phyloP scores from a whole-genome alignment of 257 asterid species.

The Solanum ahanhuiri region DNA sequence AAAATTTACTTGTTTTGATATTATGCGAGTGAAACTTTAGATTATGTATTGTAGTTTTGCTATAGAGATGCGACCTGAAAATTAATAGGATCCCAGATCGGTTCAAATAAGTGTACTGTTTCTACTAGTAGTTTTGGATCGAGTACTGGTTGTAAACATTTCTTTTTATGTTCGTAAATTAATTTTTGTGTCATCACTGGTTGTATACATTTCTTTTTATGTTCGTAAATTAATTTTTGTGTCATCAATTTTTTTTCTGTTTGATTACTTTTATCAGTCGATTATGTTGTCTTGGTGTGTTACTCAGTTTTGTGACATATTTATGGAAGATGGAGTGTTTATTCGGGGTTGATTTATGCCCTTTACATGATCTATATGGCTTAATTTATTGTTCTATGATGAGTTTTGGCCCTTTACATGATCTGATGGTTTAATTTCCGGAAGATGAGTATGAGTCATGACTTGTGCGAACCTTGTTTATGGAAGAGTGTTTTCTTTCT shows the following conservation, averaged over 20 bases:
- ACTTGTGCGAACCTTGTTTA: background rate
- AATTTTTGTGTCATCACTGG: no score
- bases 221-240: no score
- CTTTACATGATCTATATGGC: no score
- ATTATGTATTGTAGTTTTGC: background rate
- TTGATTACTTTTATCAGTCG: background rate
- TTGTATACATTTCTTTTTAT: no score
- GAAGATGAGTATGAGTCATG: background rate
- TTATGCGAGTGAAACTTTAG: background rate
- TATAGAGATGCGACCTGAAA: background rate
- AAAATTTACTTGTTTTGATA: background rate
- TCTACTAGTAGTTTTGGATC: background rate
- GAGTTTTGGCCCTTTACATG: background rate
- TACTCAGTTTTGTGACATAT: background rate
- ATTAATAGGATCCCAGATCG: background rate
- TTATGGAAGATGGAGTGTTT: no score
- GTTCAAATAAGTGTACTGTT: background rate
- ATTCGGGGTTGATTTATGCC: no score
- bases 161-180: no score
- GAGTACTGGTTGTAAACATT: no score
- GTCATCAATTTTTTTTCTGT: background rate
- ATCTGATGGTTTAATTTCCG: no score
- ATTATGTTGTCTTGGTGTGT: background rate
- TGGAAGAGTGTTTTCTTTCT: background rate
- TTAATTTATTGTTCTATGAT: background rate